phyloP scores from a whole-genome alignment of 306 rosid genomes.

The Medicago arabica region DNA sequence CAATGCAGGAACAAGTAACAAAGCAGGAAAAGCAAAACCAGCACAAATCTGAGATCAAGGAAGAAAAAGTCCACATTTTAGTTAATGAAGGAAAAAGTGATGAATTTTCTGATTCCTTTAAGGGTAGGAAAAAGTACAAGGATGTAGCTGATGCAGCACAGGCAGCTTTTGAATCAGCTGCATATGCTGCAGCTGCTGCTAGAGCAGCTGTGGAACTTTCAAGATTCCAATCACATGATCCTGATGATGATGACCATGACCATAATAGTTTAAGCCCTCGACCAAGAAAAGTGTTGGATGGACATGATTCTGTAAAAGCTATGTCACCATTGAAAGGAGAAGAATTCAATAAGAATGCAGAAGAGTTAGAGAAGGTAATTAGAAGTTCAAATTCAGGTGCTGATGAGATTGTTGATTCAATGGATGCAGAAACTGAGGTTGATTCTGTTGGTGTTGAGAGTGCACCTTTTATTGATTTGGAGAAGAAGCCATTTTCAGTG shows the following conservation, averaged over 20 bases:
- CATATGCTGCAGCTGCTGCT: conserved; percentile 91
- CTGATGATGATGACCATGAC: conserved; percentile 11
- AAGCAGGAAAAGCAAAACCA: conserved; percentile 47
- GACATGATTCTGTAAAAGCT: conserved; percentile 30
- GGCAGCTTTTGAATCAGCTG: conserved; percentile 95
- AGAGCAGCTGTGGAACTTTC: conserved; percentile 86
- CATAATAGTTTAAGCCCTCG: conserved; percentile 49
- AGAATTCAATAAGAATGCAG: conserved; percentile 26
- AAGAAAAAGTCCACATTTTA: conserved; percentile 35
- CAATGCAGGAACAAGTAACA: conserved; percentile 54
- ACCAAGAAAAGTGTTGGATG: conserved; percentile 39
- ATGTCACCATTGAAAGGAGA: conserved; percentile 40
- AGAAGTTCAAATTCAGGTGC: conserved; percentile 46
- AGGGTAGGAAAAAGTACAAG: conserved; percentile 59
- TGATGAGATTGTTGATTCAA: conserved; percentile 25
- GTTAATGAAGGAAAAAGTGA: conserved; percentile 48
- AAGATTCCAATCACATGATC: conserved; percentile 60
- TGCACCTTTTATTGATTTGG: conserved; percentile 45
- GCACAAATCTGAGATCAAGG: conserved; percentile 38
- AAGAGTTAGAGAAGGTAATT: conserved; percentile 46
- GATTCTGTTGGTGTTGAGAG: conserved; percentile 33
- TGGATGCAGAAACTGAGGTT: conserved; percentile 38
- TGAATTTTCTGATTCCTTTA: conserved; percentile 55
- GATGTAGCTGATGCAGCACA: conserved; percentile 92
- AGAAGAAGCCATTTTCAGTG: conserved; percentile 65